A percentile compares a stretch with the other conserved stretches of the same genome.
Conservation (phyloP, 805 yeast genomes). For the Kregervanrija fluxuum region DNA sequence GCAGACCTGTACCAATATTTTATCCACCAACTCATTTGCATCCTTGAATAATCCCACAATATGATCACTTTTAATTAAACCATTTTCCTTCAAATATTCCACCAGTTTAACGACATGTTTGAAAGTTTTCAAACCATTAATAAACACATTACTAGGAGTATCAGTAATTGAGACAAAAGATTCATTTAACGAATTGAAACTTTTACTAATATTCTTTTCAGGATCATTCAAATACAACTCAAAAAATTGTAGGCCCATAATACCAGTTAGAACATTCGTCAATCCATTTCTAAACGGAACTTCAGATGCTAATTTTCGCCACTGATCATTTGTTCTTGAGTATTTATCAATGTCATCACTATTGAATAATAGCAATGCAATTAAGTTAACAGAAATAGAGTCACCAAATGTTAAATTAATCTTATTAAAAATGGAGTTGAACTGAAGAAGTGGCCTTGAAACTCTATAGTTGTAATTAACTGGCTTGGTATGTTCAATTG, state of each 20-base stretch:
- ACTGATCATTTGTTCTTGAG: conserved; percentile 35
- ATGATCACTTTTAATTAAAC: conserved; percentile 12
- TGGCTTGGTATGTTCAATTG: conserved; percentile 40
- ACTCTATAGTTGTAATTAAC: conserved; percentile 62
- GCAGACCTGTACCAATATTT: neutral
- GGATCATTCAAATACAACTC: conserved; percentile 24
- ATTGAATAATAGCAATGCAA: conserved; percentile 41
- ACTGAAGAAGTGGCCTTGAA: conserved; percentile 56
- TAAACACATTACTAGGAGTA: conserved; percentile 15
- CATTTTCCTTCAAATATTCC: conserved; percentile 11
- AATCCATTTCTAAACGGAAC: conserved; percentile 54
- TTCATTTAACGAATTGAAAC: conserved; percentile 11
- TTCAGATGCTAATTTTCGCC: conserved; percentile 50
- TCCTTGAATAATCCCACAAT: conserved; percentile 5
- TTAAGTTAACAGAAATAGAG: conserved; percentile 44
- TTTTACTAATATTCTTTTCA: conserved; percentile 7
- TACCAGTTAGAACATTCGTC: conserved; percentile 59
- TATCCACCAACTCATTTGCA: conserved; percentile 10
- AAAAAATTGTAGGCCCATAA: conserved; percentile 47
- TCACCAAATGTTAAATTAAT: conserved; percentile 44
- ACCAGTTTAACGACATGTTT: conserved; percentile 19
- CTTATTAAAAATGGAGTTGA: conserved; percentile 56
- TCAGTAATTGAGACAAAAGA: conserved; percentile 14
- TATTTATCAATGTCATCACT: conserved; percentile 50
- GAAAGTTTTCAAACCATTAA: conserved; percentile 18